phyloP scores from a whole-genome alignment of 2,329 filamentous ascomycete genomes.

The Aspergillus vadensis region DNA sequence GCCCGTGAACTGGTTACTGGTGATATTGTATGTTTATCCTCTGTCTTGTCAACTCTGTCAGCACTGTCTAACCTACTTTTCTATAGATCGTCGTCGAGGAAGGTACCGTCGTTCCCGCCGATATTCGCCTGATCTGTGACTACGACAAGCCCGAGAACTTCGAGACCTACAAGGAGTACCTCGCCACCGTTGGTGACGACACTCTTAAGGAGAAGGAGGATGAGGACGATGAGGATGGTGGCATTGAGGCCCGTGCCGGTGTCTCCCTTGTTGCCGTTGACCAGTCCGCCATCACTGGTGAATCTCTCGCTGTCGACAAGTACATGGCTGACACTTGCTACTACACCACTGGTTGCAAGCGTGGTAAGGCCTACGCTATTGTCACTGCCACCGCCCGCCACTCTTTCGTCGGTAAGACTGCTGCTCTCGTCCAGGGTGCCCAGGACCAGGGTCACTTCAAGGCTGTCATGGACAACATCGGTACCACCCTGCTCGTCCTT shows the following conservation, averaged over 20 bases:
- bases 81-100: slow-evolving; percentile 67
- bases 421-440: slow-evolving; percentile 71
- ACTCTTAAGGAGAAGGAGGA: slow-evolving; percentile 61
- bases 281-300: slow-evolving; percentile 79
- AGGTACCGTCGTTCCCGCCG: slow-evolving; percentile 69
- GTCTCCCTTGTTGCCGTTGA: slow-evolving; percentile 69
- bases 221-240: slow-evolving; percentile 59
- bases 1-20: slow-evolving; percentile 73
- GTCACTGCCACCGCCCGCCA: slow-evolving; percentile 67
- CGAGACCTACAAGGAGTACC: slow-evolving; percentile 66
- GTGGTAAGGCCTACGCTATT: slow-evolving; percentile 73
- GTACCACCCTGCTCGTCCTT: slow-evolving; percentile 70
- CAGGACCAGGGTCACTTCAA: slow-evolving; percentile 79
- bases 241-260: slow-evolving; percentile 61
- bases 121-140: slow-evolving; percentile 71
- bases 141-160: slow-evolving; percentile 69
- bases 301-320: slow-evolving; percentile 65
- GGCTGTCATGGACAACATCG: slow-evolving; percentile 81
- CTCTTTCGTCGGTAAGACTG: slow-evolving; percentile 77
- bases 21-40: slow-evolving; percentile 63
- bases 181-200: slow-evolving; percentile 62
- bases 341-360: slow-evolving; percentile 81
- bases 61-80: slow-evolving; percentile 3
- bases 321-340: slow-evolving; percentile 74
- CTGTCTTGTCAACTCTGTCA: neutral